These are phyloP conservation scores for Dorcoceras hygrometricum DNA, from an alignment of 257 asterid species.

Conservation along the genomic window DNA sequence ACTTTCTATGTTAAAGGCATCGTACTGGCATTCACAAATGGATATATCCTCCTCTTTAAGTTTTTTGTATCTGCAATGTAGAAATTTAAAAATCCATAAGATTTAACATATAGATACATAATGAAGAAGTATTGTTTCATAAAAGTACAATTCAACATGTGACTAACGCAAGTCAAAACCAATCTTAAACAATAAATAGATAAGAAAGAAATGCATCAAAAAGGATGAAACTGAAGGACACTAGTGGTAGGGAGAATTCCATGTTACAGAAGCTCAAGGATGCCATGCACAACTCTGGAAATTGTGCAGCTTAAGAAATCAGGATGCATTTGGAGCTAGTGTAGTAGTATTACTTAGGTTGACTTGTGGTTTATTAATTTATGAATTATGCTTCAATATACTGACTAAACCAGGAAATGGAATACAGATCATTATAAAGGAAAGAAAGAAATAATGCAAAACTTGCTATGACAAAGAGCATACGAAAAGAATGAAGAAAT, in stretches of 20 bases:
- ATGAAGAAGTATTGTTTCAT: background rate
- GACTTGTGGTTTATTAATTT: no score
- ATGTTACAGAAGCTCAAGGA: background rate
- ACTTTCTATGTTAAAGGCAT: slow-evolving; percentile 58
- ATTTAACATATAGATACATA: background rate
- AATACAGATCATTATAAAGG: no score
- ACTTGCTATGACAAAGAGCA: no score
- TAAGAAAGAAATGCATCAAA: background rate
- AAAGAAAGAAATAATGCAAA: no score
- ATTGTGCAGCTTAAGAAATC: no score
- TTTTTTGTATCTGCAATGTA: slow-evolving; percentile 48
- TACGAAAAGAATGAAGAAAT: no score
- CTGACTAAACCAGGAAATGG: no score
- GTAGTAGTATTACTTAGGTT: no score
- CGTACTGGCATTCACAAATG: slow-evolving; percentile 73
- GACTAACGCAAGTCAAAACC: background rate
- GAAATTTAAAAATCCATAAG: background rate
- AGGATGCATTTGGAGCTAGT: no score
- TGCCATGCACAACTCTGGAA: no score
- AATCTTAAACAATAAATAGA: background rate
- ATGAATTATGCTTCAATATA: no score
- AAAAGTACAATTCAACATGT: slow-evolving; percentile 2
- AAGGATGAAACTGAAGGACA: background rate
- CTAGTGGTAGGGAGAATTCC: background rate
- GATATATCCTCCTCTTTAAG: slow-evolving; percentile 77